phyloP scores from a whole-genome alignment of 2,329 filamentous ascomycete genomes.

The Blastomyces emzantsi region DNA sequence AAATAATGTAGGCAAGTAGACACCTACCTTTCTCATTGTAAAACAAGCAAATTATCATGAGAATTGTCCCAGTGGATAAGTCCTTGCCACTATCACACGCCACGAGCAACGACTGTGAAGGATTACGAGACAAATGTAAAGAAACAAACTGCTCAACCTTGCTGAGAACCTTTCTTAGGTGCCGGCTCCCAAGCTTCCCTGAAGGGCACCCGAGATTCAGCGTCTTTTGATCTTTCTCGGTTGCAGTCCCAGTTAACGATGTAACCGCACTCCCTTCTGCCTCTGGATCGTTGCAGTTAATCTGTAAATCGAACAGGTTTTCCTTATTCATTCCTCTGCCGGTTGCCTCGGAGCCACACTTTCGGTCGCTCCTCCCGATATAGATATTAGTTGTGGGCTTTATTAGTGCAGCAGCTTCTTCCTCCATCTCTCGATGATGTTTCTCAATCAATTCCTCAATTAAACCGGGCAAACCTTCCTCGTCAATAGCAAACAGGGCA shows the following conservation, averaged over 20 bases:
- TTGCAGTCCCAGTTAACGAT: constrained; percentile 15
- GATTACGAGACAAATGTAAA: constrained; percentile 24
- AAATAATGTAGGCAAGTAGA: constrained; percentile 8
- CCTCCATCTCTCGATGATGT: constrained; percentile 17
- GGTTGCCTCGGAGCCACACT: constrained; percentile 7
- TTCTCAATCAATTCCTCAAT: constrained; percentile 39
- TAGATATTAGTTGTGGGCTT: constrained; percentile 33
- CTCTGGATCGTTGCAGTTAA: constrained; percentile 29
- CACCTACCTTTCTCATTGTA: constrained; percentile 54
- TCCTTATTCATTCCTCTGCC: constrained; percentile 33
- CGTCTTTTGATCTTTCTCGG: constrained; percentile 29
- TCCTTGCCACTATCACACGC: constrained; percentile 72
- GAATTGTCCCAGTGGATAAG: constrained; percentile 64
- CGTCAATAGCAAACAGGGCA: constrained; percentile 52
- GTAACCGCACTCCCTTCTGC: constrained; percentile 12
- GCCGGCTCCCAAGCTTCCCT: constrained; percentile 72
- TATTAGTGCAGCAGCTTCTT: constrained; percentile 25
- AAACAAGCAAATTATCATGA: constrained; percentile 67
- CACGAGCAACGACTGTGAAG: constrained; percentile 43
- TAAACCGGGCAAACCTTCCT: constrained; percentile 52
- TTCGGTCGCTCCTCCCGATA: constrained; percentile 13
- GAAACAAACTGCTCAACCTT: constrained; percentile 51
- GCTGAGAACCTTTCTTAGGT: constrained; percentile 62
- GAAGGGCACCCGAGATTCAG: constrained; percentile 57
- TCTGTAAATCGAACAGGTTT: constrained; percentile 36